Base-by-base conservation (phyloP, 768 basidiomycete species). In the Hirschioporus abietinus region DNA sequence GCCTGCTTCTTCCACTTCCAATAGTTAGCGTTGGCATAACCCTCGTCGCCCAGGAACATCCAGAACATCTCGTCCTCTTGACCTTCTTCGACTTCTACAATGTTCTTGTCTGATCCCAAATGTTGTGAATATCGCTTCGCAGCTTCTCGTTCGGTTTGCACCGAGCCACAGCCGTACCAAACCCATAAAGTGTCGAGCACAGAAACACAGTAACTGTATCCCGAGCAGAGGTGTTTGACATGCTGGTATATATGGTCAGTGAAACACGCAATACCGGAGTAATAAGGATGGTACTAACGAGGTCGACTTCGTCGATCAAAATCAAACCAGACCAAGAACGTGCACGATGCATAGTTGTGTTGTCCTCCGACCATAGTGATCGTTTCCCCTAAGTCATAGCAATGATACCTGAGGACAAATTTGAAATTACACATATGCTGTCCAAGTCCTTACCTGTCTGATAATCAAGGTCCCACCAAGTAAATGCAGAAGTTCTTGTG, bases 321-420 rank as follows among this genome's bases (percentile, higher is more conserved):
- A 89, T 75, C 15, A 84, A 76, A 1, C 83, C 84, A 20, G 78
- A 71, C 8, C 74, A 71, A 1, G 80, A 82, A 65, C 91, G 83
- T 35, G 93, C 81, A 62, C 88, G 78, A 67, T 93, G 92, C 90
- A 95, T 92, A 0, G 91, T 81, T 6, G 91, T 92, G 69, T 94
- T 93, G 63, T 93, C 92, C 0, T 84, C 73, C 12, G 86, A 84
- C 93, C 93, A 94, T 71, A 88, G 90, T 7, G 80, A 81, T 61
- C 92, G 84, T 30, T 83, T 78, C 23, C 92, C 92, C 88, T 93
- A 65, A 35, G 15, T 52, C 17, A 69, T 66, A 62, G 63, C 60
- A n/a, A 63, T 61, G 26, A 66, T 34, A 24, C 52, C 42, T 62
- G 59, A 35, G 68, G 65, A 73, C 62, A 36, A 35, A 36, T 64